Evolutionary conservation across 202 grass and related monocot genomes (phyloP), one percentile per base, ranked within the genome.

Genomic region (Dendrocalamus latiflorus): DNA sequence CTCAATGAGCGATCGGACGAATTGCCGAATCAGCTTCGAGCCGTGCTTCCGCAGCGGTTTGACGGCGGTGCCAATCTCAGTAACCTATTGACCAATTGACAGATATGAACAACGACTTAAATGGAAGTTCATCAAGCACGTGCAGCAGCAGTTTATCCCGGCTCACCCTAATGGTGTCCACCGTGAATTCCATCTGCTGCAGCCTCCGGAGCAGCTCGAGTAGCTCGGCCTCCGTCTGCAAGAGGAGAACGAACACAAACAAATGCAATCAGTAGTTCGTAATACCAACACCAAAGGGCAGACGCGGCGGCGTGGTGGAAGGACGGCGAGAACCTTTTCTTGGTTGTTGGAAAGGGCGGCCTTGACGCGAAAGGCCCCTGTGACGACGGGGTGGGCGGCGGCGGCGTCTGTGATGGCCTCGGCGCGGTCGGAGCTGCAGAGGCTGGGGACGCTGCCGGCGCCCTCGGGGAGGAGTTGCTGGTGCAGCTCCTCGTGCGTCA

Each of bases 41-140:
- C 60, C 36, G 21, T 94, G 89, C 41, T 88, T 98, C 6, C 73
- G 54, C 18, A 98, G 75, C 17, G 63, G 75, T 34, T 83, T 90
- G 21, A 98, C 90, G 3, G 90, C 92, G 54, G 61, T 95, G 16
- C 90, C 92, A 77, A 95, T 98, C 78, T 91, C 90, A 59, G 95
- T 98, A 49, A 86, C 86, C 95, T 95, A 82, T n/a, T 33, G 63
- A 76, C 4, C 47, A 88, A 85, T 68, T 2, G 7, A 68, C 73
- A 68, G 18, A 75, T 45, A 78, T 82, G 73, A 89, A 81, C 39
- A 77, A 67, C 44, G 64, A 20, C 21, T 38, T 50, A 56, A 33
- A 17, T 34, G 72, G 51, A 66, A 59, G 13, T 62, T 22, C 24
- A 75, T 66, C 42, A 64, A 78, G 70, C 70, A 70, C 43, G 26